Evolutionary conservation across 768 basidiomycete species (phyloP).

Genomic region (Symmetrospora coprosmae): DNA sequence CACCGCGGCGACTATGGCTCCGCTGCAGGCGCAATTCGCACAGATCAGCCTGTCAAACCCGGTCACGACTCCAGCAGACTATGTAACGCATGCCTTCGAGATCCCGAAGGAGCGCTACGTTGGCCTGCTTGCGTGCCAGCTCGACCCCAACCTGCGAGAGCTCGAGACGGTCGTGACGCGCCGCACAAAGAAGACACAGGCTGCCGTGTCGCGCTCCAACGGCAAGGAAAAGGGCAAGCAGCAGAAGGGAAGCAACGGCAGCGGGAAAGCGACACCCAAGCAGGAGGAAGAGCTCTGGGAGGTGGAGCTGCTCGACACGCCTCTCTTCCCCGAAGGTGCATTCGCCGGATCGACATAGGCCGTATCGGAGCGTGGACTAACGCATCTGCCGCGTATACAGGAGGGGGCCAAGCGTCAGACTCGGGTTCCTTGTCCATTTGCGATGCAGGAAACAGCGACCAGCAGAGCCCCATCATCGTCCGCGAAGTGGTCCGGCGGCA

Average conservation of each 20-base stretch:
- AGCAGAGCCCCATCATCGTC: constrained; percentile 46
- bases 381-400: no score
- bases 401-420: constrained; percentile 67
- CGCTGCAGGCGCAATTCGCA: background rate
- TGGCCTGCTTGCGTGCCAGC: constrained; percentile 60
- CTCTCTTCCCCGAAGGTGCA: constrained; percentile 58
- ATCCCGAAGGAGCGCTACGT: constrained; percentile 40
- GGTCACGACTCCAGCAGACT: constrained; percentile 10
- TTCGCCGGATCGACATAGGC: background rate
- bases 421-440: constrained; percentile 48
- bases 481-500: constrained; percentile 55
- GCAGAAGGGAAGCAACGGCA: constrained; percentile 43
- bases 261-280: constrained; percentile 32
- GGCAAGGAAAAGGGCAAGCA: constrained; percentile 40
- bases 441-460: background rate
- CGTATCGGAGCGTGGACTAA: no score
- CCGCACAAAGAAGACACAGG: constrained; percentile 41
- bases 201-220: constrained; percentile 9
- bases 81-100: constrained; percentile 20
- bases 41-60: background rate
- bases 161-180: constrained; percentile 50
- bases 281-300: constrained; percentile 44
- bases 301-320: constrained; percentile 56
- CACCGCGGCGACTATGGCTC: no score
- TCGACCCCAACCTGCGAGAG: constrained; percentile 54